These are phyloP conservation scores for Pisolithus sp. DNA, from an alignment of 768 basidiomycete genomes.

Conservation along the genomic window DNA sequence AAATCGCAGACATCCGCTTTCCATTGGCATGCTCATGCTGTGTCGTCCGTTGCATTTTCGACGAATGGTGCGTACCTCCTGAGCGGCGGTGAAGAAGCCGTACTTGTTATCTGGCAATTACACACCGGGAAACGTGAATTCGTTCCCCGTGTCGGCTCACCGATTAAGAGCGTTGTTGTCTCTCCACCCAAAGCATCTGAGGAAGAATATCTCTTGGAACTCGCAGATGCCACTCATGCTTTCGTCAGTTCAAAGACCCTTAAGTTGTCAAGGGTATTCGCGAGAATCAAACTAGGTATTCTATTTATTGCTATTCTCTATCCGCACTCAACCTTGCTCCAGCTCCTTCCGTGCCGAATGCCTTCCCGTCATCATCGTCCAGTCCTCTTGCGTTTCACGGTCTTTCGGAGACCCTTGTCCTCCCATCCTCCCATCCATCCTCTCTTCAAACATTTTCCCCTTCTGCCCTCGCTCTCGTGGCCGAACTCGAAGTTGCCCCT, in stretches of 20 bases:
- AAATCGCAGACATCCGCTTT: constrained; percentile 77
- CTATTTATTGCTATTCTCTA: constrained; percentile 1
- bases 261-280: constrained; percentile 64
- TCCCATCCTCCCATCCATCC: constrained; percentile 92
- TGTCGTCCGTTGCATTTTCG: constrained; percentile 81
- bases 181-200: constrained; percentile 45
- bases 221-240: constrained; percentile 75
- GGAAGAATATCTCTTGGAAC: constrained; percentile 82
- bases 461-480: constrained; percentile 57
- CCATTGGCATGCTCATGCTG: constrained; percentile 97
- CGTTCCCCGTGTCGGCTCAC: constrained; percentile 85
- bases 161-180: constrained; percentile 67
- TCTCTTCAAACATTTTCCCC: constrained; percentile 91
- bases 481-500: constrained; percentile 89
- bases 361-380: constrained; percentile 31
- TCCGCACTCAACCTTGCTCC: constrained; percentile 2
- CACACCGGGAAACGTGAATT: constrained; percentile 86
- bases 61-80: constrained; percentile 87
- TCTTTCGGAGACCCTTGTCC: constrained; percentile 65
- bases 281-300: constrained; percentile 74
- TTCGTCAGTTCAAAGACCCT: constrained; percentile 70
- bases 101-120: constrained; percentile 96
- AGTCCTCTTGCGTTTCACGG: constrained; percentile 75
- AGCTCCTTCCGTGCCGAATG: constrained; percentile 32
- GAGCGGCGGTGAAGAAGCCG: constrained; percentile 92